These are phyloP conservation scores for Hymenoscyphus infarciens DNA, from an alignment of 2,329 filamentous ascomycete genomes.

Conservation along the genomic window DNA sequence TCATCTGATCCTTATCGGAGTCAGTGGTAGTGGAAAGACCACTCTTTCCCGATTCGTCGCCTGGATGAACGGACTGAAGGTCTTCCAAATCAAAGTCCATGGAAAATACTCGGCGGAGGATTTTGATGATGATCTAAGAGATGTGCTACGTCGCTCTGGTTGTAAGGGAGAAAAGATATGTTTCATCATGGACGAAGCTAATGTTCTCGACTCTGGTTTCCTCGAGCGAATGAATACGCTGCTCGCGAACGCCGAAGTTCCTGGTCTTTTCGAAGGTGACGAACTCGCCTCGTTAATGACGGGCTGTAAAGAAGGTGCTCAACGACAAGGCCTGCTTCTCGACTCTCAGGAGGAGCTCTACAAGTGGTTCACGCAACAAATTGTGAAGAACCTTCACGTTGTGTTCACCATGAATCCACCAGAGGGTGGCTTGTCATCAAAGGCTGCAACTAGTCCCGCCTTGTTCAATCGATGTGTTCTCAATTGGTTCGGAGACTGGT, in stretches of 20 bases:
- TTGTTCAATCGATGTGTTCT: slow-evolving; percentile 99
- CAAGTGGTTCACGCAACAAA: slow-evolving; percentile 99
- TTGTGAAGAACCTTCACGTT: slow-evolving; percentile 97
- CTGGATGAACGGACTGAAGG: slow-evolving; percentile 99
- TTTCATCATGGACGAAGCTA: slow-evolving; percentile 99
- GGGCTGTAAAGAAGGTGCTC: slow-evolving; percentile 95
- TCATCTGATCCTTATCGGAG: slow-evolving; percentile 96
- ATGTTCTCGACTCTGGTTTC: slow-evolving; percentile 97
- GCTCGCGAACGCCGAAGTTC: slow-evolving; percentile 98
- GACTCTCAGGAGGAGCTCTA: slow-evolving; percentile 99
- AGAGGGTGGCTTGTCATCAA: slow-evolving; percentile 88
- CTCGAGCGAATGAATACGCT: slow-evolving; percentile 98
- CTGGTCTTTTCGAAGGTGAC: slow-evolving; percentile 97
- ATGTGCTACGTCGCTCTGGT: slow-evolving; percentile 87
- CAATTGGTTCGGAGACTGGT: slow-evolving; percentile 99
- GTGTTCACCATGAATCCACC: slow-evolving; percentile 99
- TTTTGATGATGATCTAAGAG: slow-evolving; percentile 95
- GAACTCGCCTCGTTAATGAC: slow-evolving; percentile 99
- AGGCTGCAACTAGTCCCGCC: slow-evolving; percentile 94
- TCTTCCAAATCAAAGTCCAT: slow-evolving; percentile 99
- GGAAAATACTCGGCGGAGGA: slow-evolving; percentile 97
- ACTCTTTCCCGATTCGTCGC: slow-evolving; percentile 96
- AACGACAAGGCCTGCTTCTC: slow-evolving; percentile 88
- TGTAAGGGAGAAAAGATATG: slow-evolving; percentile 99
- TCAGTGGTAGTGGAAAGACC: slow-evolving; percentile 97